Percentiles rank a stretch among this genome's conserved stretches.
phyloP scores from a whole-genome alignment of 1,284 basidiomycete genomes.

The Afroboletus lepidellus region DNA sequence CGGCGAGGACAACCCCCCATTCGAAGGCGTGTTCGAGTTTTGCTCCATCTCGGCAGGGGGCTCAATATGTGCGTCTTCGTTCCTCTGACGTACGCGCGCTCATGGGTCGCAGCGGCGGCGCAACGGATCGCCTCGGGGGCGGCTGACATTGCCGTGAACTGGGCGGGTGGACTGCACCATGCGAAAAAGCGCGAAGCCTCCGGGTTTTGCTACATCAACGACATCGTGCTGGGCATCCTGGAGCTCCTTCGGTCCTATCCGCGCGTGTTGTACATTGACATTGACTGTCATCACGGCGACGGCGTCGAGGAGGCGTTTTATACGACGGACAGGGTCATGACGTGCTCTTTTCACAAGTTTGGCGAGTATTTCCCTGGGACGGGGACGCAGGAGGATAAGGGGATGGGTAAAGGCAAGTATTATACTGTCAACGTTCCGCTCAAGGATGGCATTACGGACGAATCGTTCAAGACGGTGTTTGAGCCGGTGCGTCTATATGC shows the following conservation, averaged over 20 bases:
- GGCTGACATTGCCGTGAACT: constrained; percentile 93
- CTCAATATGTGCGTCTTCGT: constrained; percentile 61
- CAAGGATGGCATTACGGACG: constrained; percentile 92
- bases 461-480: constrained; percentile 80
- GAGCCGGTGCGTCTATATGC: constrained; percentile 65
- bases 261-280: constrained; percentile 96
- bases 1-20: constrained; percentile 95
- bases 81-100: not conserved
- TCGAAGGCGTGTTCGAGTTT: constrained; percentile 96
- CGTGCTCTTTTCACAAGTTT: constrained; percentile 93
- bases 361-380: constrained; percentile 98
- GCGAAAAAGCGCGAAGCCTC: constrained; percentile 97
- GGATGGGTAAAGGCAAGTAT: constrained; percentile 83
- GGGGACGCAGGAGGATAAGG: constrained; percentile 83
- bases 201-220: constrained; percentile 98
- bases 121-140: constrained; percentile 78
- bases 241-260: constrained; percentile 81
- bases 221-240: constrained; percentile 88
- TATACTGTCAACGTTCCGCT: constrained; percentile 95
- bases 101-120: constrained; percentile 68
- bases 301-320: constrained; percentile 99
- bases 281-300: constrained; percentile 98
- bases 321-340: constrained; percentile 96
- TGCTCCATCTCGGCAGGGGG: constrained; percentile 97
- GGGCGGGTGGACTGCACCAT: constrained; percentile 97